Conservation (phyloP, 2,329 filamentous ascomycete species). For the Cordyceps fumosorosea region DNA sequence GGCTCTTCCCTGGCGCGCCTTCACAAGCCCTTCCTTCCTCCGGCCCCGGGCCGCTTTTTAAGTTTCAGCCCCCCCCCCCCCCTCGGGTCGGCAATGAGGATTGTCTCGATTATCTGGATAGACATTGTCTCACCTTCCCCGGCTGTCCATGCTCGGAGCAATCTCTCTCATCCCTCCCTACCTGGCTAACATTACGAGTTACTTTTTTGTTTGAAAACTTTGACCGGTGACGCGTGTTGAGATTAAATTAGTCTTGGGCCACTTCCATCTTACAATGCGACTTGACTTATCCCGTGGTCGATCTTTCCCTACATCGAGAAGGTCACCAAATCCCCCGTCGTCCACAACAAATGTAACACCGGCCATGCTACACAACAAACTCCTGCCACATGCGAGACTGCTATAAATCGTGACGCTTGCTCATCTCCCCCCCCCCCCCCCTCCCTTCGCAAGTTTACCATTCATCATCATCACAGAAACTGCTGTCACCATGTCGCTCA, state of each 20-base stretch:
- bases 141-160: neutral
- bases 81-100: neutral
- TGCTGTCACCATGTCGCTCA: constrained; percentile 11
- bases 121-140: constrained; percentile 2
- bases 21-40: neutral
- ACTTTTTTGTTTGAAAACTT: too few species aligned
- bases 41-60: neutral
- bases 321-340: neutral
- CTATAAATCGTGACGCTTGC: neutral
- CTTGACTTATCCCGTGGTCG: neutral
- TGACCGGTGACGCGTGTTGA: too few species aligned
- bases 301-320: constrained; percentile 6
- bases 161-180: neutral
- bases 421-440: too few species aligned
- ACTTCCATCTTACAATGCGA: neutral
- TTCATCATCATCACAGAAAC: neutral
- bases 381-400: neutral
- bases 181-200: too few species aligned
- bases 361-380: neutral
- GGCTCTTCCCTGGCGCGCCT: neutral
- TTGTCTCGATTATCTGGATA: neutral
- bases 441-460: neutral
- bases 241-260: neutral
- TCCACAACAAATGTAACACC: constrained; percentile 1
- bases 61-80: neutral